Evolutionary conservation across 306 rosid genomes (phyloP), one percentile per base, ranked within the genome.

Genomic region (Abrus precatorius): DNA sequence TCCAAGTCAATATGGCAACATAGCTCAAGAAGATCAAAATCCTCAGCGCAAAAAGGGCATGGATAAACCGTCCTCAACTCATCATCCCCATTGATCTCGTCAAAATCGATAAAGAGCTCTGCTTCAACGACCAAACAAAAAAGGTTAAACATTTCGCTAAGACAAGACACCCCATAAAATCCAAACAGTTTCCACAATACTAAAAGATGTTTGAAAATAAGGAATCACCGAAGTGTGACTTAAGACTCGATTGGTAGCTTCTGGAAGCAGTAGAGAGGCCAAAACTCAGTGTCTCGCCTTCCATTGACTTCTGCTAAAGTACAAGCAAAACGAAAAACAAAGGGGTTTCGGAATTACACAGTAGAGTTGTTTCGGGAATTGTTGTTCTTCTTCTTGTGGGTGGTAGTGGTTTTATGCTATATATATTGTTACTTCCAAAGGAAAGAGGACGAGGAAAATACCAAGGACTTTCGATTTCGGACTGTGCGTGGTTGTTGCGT

Each of bases 1-100:
- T 90, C 87, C 40, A 84, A 83, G 50, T 90, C 93, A 69, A 92
- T 72, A 85, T 92, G 97, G 86, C 77, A 84, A 69, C 91, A 89
- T 41, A 90, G 83, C 57, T 87, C 90, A 64, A 88, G 81, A 62
- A 90, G 80, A 84, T 92, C 93, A 86, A 87, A 89, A 84, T 90
- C 91, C 32, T 89, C 93, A 0, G 83, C 55, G 72, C 97, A 89
- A 85, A 81, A 92, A 1, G 92, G 93, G 79, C 95, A 92, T 7
- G 92, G 87, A 80, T 87, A 91, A 7, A 61, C 87, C 71, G 84
- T 73, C 33, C 68, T 83, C 30, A 85, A 55, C 74, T 89, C 97
- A 28, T 86, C 91, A 4, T 87, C 97, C 20, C 47, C 91, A 28
- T 82, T 86, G 48, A 79, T 80, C 6, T 92, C 97, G 47, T 92